These are phyloP conservation scores for Oenanthe javanica DNA, from an alignment of 140 eudicot species.

Conservation along the genomic window DNA sequence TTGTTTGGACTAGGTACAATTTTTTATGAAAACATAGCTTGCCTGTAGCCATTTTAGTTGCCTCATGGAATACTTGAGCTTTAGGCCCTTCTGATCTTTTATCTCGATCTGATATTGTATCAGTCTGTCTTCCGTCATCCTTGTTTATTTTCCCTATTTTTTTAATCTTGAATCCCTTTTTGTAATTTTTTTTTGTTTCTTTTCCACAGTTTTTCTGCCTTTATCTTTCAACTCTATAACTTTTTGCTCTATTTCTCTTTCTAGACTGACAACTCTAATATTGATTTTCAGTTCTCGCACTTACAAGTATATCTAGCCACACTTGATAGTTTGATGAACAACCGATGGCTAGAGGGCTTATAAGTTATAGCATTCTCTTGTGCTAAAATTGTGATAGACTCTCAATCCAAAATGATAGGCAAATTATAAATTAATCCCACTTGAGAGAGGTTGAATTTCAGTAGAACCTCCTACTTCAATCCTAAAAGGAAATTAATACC, in stretches of 20 bases:
- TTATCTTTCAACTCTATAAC: too few relatives aligned
- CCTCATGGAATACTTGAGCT: not conserved
- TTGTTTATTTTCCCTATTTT: not conserved
- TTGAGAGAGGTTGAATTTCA: not conserved
- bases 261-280: not conserved
- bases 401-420: not conserved
- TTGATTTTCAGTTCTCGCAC: not conserved
- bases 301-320: not conserved
- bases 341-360: not conserved
- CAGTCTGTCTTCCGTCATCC: not conserved
- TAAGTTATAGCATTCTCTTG: not conserved
- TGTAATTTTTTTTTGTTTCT: not conserved
- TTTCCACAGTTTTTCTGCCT: not conserved
- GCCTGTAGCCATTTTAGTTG: not conserved
- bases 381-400: too few relatives aligned
- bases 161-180: not conserved
- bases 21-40: not conserved
- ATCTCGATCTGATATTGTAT: not conserved
- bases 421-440: not conserved
- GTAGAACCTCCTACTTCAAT: not conserved
- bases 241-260: not conserved
- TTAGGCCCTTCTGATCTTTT: not conserved
- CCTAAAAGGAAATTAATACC: not conserved
- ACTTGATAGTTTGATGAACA: not conserved
- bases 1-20: not conserved